phyloP scores from a whole-genome alignment of 805 yeast genomes.

The Sungouiozyma intestinalis region DNA sequence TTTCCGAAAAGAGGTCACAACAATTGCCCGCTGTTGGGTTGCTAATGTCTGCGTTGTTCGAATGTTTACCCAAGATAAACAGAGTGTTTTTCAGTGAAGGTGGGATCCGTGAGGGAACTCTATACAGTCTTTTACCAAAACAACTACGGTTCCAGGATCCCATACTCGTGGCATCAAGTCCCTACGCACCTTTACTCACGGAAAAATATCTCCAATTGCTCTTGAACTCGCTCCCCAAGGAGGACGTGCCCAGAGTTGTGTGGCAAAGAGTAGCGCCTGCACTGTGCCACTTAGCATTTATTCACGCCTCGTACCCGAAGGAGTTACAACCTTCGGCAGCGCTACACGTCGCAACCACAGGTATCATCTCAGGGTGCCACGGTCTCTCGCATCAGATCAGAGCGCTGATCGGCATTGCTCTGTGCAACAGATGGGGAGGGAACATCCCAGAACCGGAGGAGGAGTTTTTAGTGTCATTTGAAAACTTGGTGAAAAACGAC shows the following conservation, averaged over 20 bases:
- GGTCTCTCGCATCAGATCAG: constrained; percentile 65
- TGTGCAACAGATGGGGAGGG: constrained; percentile 78
- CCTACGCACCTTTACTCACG: constrained; percentile 60
- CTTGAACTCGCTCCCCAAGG: constrained; percentile 46
- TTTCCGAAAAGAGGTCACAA: constrained; percentile 52
- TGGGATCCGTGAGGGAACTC: constrained; percentile 67
- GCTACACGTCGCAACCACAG: constrained; percentile 60
- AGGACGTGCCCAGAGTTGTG: constrained; percentile 48
- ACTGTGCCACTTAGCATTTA: constrained; percentile 62
- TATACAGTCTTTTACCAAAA: constrained; percentile 51
- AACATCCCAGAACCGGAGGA: constrained; percentile 53
- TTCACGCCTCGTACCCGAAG: constrained; percentile 66
- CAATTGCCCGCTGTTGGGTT: constrained; percentile 65
- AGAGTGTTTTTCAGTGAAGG: constrained; percentile 65
- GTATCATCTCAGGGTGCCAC: constrained; percentile 65
- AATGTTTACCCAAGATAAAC: constrained; percentile 48
- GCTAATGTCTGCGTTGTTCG: constrained; percentile 50
- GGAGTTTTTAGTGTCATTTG: constrained; percentile 35
- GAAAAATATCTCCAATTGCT: constrained; percentile 45
- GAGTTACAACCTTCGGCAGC: constrained; percentile 71
- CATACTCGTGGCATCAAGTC: constrained; percentile 53
- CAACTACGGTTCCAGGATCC: constrained; percentile 59
- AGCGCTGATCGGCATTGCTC: constrained; percentile 61
- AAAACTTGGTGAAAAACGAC: constrained; percentile 39
- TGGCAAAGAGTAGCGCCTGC: constrained; percentile 55